Evolutionary conservation across 202 grass and related monocot genomes (phyloP).

Genomic region (Setaria italica): DNA sequence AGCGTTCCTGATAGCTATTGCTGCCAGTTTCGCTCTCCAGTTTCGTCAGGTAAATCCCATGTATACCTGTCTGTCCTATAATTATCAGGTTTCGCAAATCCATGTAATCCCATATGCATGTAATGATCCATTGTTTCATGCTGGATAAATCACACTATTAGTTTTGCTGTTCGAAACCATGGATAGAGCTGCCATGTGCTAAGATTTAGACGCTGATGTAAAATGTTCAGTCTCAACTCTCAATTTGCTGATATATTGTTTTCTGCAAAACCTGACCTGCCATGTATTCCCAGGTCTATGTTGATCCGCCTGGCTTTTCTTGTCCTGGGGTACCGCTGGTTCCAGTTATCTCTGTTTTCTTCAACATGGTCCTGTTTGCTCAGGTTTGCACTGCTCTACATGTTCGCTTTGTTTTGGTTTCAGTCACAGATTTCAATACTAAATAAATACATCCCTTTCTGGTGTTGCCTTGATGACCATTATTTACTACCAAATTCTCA

Average conservation of each 20-base stretch:
- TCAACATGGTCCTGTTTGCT: conserved; percentile 95
- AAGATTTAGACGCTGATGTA: not conserved
- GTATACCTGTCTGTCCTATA: too few species aligned
- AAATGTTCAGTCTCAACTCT: conserved; percentile 8
- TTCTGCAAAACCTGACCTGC: conserved; percentile 34
- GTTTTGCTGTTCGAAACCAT: conserved; percentile 14
- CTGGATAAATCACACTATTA: conserved; percentile 8
- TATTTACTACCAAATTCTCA: not conserved
- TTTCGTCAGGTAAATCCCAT: conserved; percentile 92
- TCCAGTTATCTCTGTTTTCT: conserved; percentile 85
- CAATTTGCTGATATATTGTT: conserved; percentile 8
- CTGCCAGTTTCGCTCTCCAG: conserved; percentile 63
- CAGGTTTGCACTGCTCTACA: conserved; percentile 54
- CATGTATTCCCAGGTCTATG: conserved; percentile 66
- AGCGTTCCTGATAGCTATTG: conserved; percentile 69
- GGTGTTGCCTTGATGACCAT: not conserved
- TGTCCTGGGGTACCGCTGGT: conserved; percentile 83
- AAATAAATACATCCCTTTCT: not conserved
- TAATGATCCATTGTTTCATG: not conserved
- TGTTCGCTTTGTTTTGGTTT: not conserved
- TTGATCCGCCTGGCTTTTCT: conserved; percentile 80
- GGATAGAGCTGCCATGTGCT: not conserved
- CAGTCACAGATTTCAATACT: not conserved
- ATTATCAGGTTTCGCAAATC: conserved; percentile 14
- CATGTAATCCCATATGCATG: conserved; percentile 2